Evolutionary conservation across 495 filamentous ascomycete species (phyloP).

Genomic region (Pyrenopolyporus hunteri): DNA sequence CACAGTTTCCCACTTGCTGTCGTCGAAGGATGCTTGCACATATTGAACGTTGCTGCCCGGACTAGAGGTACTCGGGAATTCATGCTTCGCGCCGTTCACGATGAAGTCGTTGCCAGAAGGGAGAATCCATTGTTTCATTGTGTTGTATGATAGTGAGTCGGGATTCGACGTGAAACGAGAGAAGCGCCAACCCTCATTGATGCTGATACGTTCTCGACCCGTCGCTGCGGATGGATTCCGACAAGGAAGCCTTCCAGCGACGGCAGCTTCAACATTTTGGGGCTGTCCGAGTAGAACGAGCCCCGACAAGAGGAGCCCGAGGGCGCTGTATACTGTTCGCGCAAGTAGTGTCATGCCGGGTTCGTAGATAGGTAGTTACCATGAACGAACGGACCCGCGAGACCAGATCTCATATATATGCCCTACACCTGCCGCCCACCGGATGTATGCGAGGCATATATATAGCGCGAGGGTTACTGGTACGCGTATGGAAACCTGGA

Average conservation of each 20-base stretch:
- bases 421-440: neutral
- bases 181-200: constrained; percentile 48
- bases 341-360: constrained; percentile 16
- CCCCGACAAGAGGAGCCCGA: constrained; percentile 21
- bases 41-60: constrained; percentile 43
- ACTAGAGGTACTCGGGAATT: constrained; percentile 40
- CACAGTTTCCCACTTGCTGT: constrained; percentile 46
- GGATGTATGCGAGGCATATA: neutral
- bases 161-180: constrained; percentile 47
- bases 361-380: neutral
- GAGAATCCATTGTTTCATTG: constrained; percentile 49
- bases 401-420: neutral
- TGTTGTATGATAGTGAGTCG: constrained; percentile 45
- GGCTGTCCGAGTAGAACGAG: constrained; percentile 14
- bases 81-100: constrained; percentile 38
- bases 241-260: constrained; percentile 4
- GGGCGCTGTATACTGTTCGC: constrained; percentile 16
- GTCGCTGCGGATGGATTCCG: constrained; percentile 2
- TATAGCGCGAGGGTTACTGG: constrained; percentile 8
- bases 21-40: constrained; percentile 46
- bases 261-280: constrained; percentile 11
- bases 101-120: constrained; percentile 50
- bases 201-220: constrained; percentile 40
- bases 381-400: neutral
- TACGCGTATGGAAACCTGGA: constrained; percentile 8